Base-by-base conservation (phyloP, 1,284 basidiomycete species). In the Ganoderma leucocontextum region DNA sequence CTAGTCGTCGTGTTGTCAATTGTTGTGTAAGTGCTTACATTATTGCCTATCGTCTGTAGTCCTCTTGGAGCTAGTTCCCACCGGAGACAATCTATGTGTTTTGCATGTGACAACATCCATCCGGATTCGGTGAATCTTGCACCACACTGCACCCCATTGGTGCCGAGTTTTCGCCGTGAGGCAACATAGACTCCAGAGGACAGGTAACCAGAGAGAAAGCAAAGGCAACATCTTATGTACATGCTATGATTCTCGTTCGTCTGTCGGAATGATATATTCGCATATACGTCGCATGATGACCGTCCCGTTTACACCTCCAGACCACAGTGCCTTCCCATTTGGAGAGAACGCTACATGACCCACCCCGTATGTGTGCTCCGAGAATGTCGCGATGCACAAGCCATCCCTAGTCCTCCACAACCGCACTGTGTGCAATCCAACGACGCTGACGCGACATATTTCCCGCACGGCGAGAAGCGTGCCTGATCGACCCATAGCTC, bases 381-480 rank as follows among this genome's bases (percentile, higher is more conserved):
- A 49, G 52, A 69, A 65, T 17, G 65, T 65, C 47, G n/a, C 39
- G 22, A 70, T 15, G 10, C 42, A 22, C 19, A 47, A 44, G 3
- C 73, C 70, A 55, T 62, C 71, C 13, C 12, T 47, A 39, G 62
- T 53, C 42, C 73, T 61, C 76, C 77, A 78, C 33, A 79, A 53
- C 38, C 71, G 63, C 12, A 78, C 68, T 39, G 75, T 39, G 75
- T 74, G 12, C 64, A 60, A 62, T 78, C 76, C 10, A n/a, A 29
- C 9, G 72, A 74, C 33, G 72, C 76, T 33, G 72, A 75, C 17
- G 70, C 68, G 69, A 75, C 60, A 35, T 57, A 63, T 33, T 44
- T 29, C 15, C 75, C 75, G 60, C 75, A 72, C 4, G 72, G 70
- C 10, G 75, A 76, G 68, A 73, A 75, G 22, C 70, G 70, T 1